phyloP scores from a whole-genome alignment of 345 rosid species.

The Populus alba region DNA sequence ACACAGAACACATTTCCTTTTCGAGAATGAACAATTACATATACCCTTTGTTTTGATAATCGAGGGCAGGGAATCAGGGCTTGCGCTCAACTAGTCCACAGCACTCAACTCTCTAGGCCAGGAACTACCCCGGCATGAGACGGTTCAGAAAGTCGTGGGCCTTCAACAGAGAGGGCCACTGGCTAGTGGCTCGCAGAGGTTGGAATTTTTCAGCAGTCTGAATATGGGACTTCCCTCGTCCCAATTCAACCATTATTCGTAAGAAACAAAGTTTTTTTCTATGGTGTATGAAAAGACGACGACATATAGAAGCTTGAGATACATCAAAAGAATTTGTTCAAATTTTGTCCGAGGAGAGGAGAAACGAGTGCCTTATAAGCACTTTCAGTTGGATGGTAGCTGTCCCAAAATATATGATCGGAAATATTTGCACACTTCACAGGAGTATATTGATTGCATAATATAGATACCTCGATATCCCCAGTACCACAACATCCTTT shows the following conservation, averaged over 20 bases:
- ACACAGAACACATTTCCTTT: too few species aligned
- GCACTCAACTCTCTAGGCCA: too few species aligned
- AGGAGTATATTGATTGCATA: constrained; percentile 22
- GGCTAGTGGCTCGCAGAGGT: neutral
- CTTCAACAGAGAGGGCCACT: too few species aligned
- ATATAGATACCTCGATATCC: constrained; percentile 19
- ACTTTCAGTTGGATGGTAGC: constrained; percentile 42
- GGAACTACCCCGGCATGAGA: too few species aligned
- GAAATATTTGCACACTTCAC: constrained; percentile 26
- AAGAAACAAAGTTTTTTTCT: too few species aligned
- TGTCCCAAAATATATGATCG: constrained; percentile 42
- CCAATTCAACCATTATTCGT: neutral
- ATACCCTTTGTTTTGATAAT: too few species aligned
- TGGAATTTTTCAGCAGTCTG: too few species aligned
- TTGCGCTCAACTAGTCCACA: too few species aligned
- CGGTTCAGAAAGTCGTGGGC: too few species aligned
- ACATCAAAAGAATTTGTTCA: neutral
- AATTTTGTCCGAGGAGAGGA: neutral
- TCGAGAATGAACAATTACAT: too few species aligned
- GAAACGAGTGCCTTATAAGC: constrained; percentile 22
- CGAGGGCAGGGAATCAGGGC: too few species aligned
- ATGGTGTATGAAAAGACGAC: neutral
- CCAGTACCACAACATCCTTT: constrained; percentile 53
- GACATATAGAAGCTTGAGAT: neutral
- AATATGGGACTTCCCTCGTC: neutral